Evolutionary conservation across 2,329 filamentous ascomycete species (phyloP).

Genomic region (Talaromyces sp.): DNA sequence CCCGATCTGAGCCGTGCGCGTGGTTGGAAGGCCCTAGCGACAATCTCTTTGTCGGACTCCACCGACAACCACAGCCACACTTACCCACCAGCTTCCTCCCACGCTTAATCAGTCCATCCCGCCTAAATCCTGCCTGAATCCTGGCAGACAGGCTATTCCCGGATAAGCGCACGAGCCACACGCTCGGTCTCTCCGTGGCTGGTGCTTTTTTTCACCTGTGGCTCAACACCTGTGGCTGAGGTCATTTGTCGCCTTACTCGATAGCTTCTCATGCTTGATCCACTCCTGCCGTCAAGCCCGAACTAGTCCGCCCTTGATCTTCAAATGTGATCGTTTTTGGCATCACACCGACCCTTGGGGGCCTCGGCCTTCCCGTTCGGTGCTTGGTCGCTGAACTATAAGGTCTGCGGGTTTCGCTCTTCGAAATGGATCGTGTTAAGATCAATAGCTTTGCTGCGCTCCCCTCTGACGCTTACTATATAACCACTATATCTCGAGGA

Average conservation of each 20-base stretch:
- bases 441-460: too few relatives aligned
- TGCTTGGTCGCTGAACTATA: conserved; percentile 15
- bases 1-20: conserved; percentile 1
- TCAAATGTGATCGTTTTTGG: conserved; percentile 25
- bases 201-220: conserved; percentile 12
- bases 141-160: conserved; percentile 17
- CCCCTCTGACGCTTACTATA: too few relatives aligned
- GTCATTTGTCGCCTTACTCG: conserved; percentile 17
- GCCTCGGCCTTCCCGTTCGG: conserved; percentile 21
- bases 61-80: conserved; percentile 1
- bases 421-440: too few relatives aligned
- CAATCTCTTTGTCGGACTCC: conserved; percentile 4
- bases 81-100: neutral
- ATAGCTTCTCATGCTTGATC: conserved; percentile 22
- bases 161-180: conserved; percentile 22
- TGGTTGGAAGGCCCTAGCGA: conserved; percentile 1
- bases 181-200: conserved; percentile 25
- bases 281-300: conserved; percentile 20
- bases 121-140: conserved; percentile 19
- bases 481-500: too few relatives aligned
- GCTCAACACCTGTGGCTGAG: conserved; percentile 8
- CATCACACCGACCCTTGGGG: conserved; percentile 23
- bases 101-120: neutral
- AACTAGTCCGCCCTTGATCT: conserved; percentile 32
- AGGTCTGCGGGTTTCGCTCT: conserved; percentile 13